These are phyloP conservation scores for Medicago arabica DNA, from an alignment of 306 rosid genomes.

Conservation along the genomic window DNA sequence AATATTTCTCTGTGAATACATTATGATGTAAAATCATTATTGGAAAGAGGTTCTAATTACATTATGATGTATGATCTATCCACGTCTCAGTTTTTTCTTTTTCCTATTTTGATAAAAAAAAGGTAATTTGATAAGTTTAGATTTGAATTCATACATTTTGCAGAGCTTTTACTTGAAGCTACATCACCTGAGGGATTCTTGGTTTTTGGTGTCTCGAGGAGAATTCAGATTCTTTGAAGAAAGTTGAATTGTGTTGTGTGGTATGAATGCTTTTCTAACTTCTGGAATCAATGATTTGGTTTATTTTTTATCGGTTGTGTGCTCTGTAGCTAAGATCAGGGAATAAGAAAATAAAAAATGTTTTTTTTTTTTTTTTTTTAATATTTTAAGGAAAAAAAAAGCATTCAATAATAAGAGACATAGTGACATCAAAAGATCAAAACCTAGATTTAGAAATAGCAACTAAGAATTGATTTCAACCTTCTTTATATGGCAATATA, in stretches of 20 bases:
- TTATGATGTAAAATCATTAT: no score
- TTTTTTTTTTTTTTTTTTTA: no score
- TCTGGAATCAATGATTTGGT: not conserved
- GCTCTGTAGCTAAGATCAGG: not conserved
- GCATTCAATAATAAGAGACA: not conserved
- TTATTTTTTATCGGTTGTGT: not conserved
- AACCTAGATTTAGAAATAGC: not conserved
- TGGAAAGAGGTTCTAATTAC: no score
- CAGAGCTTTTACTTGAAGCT: not conserved
- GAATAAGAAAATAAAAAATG: no score
- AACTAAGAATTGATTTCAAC: constrained; percentile 51
- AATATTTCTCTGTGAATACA: no score
- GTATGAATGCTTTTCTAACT: not conserved
- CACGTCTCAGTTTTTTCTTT: no score
- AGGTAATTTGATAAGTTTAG: no score
- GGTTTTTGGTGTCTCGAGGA: not conserved
- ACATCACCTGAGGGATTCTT: not conserved
- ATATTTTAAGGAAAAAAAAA: no score
- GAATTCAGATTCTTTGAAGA: not conserved
- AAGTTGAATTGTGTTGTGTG: not conserved
- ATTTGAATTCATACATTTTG: no score
- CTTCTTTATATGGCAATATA: constrained; percentile 29
- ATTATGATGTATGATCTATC: no score
- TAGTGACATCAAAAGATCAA: not conserved
- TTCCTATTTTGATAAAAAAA: no score